Base-by-base conservation (phyloP, 805 yeast genomes). In the Sugiyamaella marilandica region DNA sequence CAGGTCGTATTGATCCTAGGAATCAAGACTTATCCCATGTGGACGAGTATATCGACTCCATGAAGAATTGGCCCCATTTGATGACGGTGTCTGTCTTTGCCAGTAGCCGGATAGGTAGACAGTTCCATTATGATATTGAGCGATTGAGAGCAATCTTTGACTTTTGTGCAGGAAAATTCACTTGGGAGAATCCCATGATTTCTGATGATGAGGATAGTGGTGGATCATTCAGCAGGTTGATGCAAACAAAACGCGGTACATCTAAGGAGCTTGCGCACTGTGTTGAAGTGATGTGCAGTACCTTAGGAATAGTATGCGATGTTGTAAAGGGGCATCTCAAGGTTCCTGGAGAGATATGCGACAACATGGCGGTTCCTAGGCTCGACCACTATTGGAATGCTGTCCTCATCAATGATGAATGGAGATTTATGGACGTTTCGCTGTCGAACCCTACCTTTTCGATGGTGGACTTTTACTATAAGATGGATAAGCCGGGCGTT, bases 341-440 rank as follows among this genome's bases (percentile, higher is more conserved):
- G 64, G 79, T 83, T 24, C 95, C 96, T 8, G 82, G 82, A 56
- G 83, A 77, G 50, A 71, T 75, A 47, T 77, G 78, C 55, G 79
- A 74, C 54, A 44, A 59, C 1, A 59, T 59, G 10, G 67, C 67
- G n/a, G 54, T 62, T 1, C 78, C 75, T 57, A 70, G 72, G n/a
- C 66, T 83, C 35, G 88, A 90, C 62, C 99, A 94, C 68, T 81
- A 87, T 51, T 94, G 99, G 99, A 76, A 89, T 51, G 82, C 95
- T 1, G 82, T 90, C 1, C 66, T 85, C 34, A 69, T 90, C 13
- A 84, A 87, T 55, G 83, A 83, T 37, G 85, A 86, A 64, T 90
- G 91, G 81, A 74, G 92, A 55, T 76, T 94, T 55, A 68, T 92
- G 55, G 99, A 92, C 65, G 83, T 81, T 5, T 73, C 82, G 4